A percentile compares a stretch with the other conserved stretches of the same genome.
phyloP scores from a whole-genome alignment of 768 basidiomycete species.

The Antrodiella citrinella region DNA sequence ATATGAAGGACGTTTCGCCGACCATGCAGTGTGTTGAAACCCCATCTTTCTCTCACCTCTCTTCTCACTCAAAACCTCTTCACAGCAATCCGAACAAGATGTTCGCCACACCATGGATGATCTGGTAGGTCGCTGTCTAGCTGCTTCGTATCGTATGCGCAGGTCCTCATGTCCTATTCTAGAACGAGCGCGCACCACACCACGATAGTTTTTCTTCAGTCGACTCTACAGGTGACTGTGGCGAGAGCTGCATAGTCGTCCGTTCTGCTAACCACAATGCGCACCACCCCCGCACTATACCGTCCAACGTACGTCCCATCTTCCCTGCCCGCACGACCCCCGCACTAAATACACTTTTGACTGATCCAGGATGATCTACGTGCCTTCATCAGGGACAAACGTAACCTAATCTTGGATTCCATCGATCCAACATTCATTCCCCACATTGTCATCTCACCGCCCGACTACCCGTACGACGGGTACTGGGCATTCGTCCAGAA shows the following conservation, averaged over 20 bases:
- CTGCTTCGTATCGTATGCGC: too few species aligned
- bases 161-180: too few species aligned
- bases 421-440: conserved; percentile 30
- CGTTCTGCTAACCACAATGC: background rate
- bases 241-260: background rate
- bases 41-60: background rate
- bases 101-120: background rate
- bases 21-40: background rate
- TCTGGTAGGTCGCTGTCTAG: conserved; percentile 1
- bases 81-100: background rate
- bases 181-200: background rate
- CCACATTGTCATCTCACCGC: conserved; percentile 47
- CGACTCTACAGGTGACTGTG: background rate
- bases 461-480: conserved; percentile 31
- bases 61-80: background rate
- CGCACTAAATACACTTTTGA: too few species aligned
- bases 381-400: conserved; percentile 5
- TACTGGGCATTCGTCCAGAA: conserved; percentile 6
- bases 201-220: background rate
- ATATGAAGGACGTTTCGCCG: conserved; percentile 1
- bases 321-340: too few species aligned
- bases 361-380: background rate
- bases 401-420: conserved; percentile 40
- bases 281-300: too few species aligned
- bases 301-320: too few species aligned